Percentiles rank a stretch among this genome's conserved stretches.
phyloP scores from a whole-genome alignment of 2,329 filamentous ascomycete genomes.

The Pyrenochaeta sp. region DNA sequence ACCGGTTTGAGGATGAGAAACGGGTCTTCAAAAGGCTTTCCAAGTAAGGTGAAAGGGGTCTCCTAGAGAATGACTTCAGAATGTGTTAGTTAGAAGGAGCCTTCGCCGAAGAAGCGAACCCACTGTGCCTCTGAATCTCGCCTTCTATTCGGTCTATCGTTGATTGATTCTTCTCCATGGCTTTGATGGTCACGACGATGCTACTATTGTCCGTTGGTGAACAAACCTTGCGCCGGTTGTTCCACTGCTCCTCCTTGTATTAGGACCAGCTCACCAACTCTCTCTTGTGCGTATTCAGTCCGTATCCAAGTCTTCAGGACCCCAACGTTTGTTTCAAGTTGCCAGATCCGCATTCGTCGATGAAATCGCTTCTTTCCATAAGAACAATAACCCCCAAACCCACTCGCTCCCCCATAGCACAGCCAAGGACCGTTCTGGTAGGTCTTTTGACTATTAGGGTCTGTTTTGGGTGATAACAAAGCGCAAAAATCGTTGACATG shows the following conservation, averaged over 20 bases:
- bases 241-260: conserved; percentile 34
- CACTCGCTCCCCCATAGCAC: conserved; percentile 91
- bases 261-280: conserved; percentile 45
- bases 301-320: conserved; percentile 89
- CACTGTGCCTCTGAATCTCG: too few relatives aligned
- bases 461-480: conserved; percentile 33
- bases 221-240: too few relatives aligned
- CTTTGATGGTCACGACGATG: too few relatives aligned
- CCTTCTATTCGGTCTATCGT: too few relatives aligned
- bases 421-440: conserved; percentile 15
- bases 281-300: conserved; percentile 66
- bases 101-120: too few relatives aligned
- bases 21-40: too few relatives aligned
- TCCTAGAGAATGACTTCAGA: too few relatives aligned
- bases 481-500: conserved; percentile 96
- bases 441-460: conserved; percentile 14
- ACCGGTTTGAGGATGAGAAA: too few relatives aligned
- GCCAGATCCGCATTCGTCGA: conserved; percentile 82
- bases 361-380: conserved; percentile 75
- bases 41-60: too few relatives aligned
- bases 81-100: too few relatives aligned
- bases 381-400: conserved; percentile 90
- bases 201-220: too few relatives aligned
- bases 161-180: too few relatives aligned
- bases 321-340: conserved; percentile 88